Evolutionary conservation across 352 stramenopile genomes (phyloP).

Genomic region (Peronosclerospora sorghi): DNA sequence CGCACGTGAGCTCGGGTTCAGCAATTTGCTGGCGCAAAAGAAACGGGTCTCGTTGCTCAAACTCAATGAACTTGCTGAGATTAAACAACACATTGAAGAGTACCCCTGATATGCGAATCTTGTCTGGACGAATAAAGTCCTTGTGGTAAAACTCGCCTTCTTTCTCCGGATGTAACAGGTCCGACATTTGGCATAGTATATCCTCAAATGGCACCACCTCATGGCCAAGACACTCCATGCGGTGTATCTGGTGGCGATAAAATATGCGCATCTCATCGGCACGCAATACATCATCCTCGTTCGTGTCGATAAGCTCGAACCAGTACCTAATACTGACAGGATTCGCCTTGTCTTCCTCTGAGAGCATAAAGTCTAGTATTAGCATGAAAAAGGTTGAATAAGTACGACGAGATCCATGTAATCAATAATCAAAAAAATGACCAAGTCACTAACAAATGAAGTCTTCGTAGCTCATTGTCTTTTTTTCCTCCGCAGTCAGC

Average conservation of each 20-base stretch:
- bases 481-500: conserved; percentile 69
- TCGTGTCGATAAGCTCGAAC: conserved; percentile 97
- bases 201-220: conserved; percentile 98
- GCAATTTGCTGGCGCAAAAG: conserved; percentile 89
- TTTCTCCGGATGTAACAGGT: conserved; percentile 61
- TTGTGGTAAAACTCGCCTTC: conserved; percentile 74
- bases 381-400: background rate
- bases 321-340: conserved; percentile 94
- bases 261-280: conserved; percentile 94
- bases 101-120: conserved; percentile 88
- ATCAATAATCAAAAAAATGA: no score
- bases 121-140: conserved; percentile 77
- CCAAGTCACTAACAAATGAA: conserved; percentile 66
- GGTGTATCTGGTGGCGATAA: conserved; percentile 90
- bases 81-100: conserved; percentile 99
- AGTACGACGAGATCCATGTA: no score
- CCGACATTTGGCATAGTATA: conserved; percentile 97
- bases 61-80: conserved; percentile 98
- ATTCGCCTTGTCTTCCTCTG: conserved; percentile 98
- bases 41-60: conserved; percentile 97
- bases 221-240: conserved; percentile 97
- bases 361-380: conserved; percentile 94
- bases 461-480: conserved; percentile 87
- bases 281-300: conserved; percentile 94
- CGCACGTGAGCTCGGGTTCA: conserved; percentile 77